Base-by-base conservation (phyloP, 164 flowering plant genomes). In the Berberis thunbergii region DNA sequence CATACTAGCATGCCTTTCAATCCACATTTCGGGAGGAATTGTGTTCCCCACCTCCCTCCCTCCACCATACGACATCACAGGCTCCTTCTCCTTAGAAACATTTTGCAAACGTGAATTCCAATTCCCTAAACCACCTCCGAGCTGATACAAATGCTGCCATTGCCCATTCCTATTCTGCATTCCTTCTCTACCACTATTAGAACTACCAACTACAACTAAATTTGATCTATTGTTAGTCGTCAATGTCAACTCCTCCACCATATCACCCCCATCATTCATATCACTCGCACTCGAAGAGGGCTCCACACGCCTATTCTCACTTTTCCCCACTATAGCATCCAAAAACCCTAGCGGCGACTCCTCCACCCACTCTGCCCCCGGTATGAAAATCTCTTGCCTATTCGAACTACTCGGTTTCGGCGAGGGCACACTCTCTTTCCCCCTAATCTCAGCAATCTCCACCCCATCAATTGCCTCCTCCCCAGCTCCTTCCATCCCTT, bases 181-280 rank as follows among this genome's bases (percentile, higher is more conserved):
- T 49, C 64, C 68, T 43, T 75, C 86, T 61, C 71, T 73, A 61
- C 26, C 26, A 26, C 65, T 75, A 54, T 62, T 81, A n/a, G 44
- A 41, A 6, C 81, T 63, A 65, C 82, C 84, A 68, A 75, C 76
- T 9, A 79, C 67, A 4, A 80, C 60, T 66, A 80, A 44, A 2
- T 68, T 82, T 41, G 78, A 67, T 13, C 76, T 66, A 61, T 65
- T 66, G 54, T 67, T 76, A 69, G 78, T 77, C 45, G 62, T 72
- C 52, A 86, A 67, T 43, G 80, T 83, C 62, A 90, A 74, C 70
- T 90, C 97, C 61, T 86, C 84, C 63, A 87, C 87, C 79, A 81
- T 73, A 60, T 45, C 68, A 56, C 80, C 80, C 11, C 74, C 75
- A 62, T 78, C 81, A 67, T 75, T 78, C 59, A 60, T 58, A 48